Base-by-base conservation (phyloP, 306 rosid species). In the Sphenostylis stenocarpa region DNA sequence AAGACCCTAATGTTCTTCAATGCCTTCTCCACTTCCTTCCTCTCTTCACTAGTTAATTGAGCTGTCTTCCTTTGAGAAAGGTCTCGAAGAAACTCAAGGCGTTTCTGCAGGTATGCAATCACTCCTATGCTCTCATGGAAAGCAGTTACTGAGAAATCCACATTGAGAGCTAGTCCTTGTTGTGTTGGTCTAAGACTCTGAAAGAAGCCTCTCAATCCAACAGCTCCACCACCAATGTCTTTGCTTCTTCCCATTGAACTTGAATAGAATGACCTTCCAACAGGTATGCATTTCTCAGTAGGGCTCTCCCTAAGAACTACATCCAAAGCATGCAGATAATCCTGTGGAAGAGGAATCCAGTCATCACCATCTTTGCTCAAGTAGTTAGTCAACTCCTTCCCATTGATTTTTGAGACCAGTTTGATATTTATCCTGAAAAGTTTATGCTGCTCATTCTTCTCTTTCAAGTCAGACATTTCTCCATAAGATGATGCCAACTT, bases 161-260 rank as follows among this genome's bases (percentile, higher is more conserved):
- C 88, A 63, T 96, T 96, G 68, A 96, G 89, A 70, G 97, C 96
- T 36, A 96, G 91, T 55, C 99, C 99, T 88, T 96, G 98, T 65
- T 92, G 98, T 0, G 98, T 96, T 36, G 97, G 98, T 45, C 99
- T 53, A 73, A 96, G 99, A 84, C 99, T 96, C 86, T 96, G 99
- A 81, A 96, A 96, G 88, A 92, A 96, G 66, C 99, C 99, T 84
- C 99, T 87, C 81, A 92, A 73, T 77, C 99, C 99, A 70, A 89
- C 87, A 67, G 95, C 98, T 67, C 99, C 99, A 20, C 98, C 99
- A 31, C 99, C 96, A 61, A 96, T 89, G 2, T 89, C 99, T 79
- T 91, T 89, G 80, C 87, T 49, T 67, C 98, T 93, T 83, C 96
- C 97, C 92, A 91, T 91, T 17, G 94, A 74, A 64, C 79, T 89